Conservation (phyloP, 1,139 yeast species). For the Spathaspora sp. region DNA sequence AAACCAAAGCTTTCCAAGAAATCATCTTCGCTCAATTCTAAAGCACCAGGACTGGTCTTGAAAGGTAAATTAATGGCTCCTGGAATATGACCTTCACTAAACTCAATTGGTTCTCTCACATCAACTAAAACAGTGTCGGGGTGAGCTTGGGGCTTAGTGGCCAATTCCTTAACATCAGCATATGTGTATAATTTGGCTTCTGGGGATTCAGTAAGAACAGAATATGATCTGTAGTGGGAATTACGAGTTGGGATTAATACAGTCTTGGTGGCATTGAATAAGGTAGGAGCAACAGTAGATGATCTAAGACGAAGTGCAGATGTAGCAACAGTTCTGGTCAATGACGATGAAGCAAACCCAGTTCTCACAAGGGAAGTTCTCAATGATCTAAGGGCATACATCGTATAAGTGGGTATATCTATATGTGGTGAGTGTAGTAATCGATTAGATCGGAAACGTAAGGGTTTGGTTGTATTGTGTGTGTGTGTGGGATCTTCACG, state of each 20-base stretch:
- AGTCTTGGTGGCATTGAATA: constrained; percentile 1
- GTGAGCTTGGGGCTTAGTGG: constrained; percentile 33
- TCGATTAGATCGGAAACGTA: neutral
- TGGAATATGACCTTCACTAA: constrained; percentile 70
- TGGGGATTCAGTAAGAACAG: constrained; percentile 32
- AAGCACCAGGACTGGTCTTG: constrained; percentile 92
- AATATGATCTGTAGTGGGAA: constrained; percentile 19
- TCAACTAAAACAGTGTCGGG: constrained; percentile 65
- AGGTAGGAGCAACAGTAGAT: constrained; percentile 3
- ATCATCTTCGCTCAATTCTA: constrained; percentile 74
- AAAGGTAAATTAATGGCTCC: constrained; percentile 84
- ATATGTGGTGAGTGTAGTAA: neutral
- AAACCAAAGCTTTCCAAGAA: constrained; percentile 81
- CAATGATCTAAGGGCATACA: constrained; percentile 10
- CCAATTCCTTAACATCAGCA: constrained; percentile 52
- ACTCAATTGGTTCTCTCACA: constrained; percentile 91
- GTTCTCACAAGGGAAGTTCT: constrained; percentile 10
- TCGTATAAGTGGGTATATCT: neutral
- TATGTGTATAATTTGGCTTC: constrained; percentile 57
- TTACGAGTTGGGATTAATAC: constrained; percentile 4
- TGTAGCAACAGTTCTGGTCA: constrained; percentile 4
- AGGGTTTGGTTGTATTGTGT: neutral
- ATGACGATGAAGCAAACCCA: neutral
- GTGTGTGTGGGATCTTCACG: neutral
- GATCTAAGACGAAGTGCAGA: constrained; percentile 1